These are phyloP conservation scores for Boletus rufocinnamomeus DNA, from an alignment of 768 basidiomycete genomes.

Conservation along the genomic window DNA sequence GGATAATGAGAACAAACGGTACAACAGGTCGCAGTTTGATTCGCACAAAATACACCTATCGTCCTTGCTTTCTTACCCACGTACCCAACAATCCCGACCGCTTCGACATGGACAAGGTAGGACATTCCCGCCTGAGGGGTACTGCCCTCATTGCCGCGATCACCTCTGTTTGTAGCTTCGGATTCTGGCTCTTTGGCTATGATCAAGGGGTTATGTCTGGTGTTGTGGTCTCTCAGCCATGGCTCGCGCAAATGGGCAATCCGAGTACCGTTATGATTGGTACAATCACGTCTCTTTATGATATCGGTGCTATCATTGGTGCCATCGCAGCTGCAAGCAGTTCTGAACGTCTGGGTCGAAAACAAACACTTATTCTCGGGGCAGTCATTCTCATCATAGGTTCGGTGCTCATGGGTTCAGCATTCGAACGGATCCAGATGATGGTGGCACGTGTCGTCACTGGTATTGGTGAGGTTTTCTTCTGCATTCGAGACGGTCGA, in stretches of 20 bases:
- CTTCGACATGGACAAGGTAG: constrained; percentile 12
- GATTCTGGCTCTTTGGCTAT: constrained; percentile 20
- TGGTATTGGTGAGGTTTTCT: constrained; percentile 4
- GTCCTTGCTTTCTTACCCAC: background rate
- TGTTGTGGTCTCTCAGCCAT: constrained; percentile 13
- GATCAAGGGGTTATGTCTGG: constrained; percentile 23
- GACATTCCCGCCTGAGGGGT: constrained; percentile 12
- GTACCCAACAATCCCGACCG: background rate
- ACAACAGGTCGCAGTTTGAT: background rate
- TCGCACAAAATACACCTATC: background rate
- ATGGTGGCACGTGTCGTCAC: constrained; percentile 15
- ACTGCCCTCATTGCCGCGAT: constrained; percentile 15
- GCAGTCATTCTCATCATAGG: constrained; percentile 11
- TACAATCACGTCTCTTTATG: constrained; percentile 20
- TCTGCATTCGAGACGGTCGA: background rate
- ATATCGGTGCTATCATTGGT: constrained; percentile 17
- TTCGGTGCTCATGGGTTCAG: constrained; percentile 15
- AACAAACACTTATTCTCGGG: constrained; percentile 13
- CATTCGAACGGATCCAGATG: constrained; percentile 16
- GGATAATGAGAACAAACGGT: background rate
- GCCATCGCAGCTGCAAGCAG: constrained; percentile 17
- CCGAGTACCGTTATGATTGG: constrained; percentile 20
- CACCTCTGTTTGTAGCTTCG: constrained; percentile 20
- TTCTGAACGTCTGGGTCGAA: constrained; percentile 17
- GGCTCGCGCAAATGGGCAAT: constrained; percentile 18